Percentiles rank a stretch among this genome's conserved stretches.
Conservation (phyloP, 305 asterid genomes). For the Fraxinus sp. region DNA sequence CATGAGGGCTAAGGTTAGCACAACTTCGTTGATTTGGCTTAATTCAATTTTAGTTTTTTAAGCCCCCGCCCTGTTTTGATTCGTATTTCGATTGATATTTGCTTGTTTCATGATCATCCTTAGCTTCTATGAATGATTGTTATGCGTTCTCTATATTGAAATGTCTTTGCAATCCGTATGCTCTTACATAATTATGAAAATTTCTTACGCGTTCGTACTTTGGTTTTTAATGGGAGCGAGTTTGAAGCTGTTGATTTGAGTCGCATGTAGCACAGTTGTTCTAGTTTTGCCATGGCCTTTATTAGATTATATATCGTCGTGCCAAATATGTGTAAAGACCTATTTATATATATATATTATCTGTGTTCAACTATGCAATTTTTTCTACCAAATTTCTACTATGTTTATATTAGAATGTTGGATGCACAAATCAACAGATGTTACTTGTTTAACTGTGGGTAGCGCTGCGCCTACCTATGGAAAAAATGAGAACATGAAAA, state of each 20-base stretch:
- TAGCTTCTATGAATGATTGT: not conserved
- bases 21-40: not conserved
- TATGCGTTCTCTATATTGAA: not conserved
- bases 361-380: not conserved
- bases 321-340: not conserved
- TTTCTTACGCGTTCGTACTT: not conserved
- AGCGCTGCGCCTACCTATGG: not conserved
- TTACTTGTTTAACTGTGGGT: not conserved
- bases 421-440: not conserved
- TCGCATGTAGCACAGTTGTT: not conserved
- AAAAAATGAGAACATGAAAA: not conserved
- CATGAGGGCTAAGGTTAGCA: slow-evolving; percentile 7
- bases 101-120: not conserved
- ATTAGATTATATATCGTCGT: not conserved
- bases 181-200: not conserved
- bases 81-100: not conserved
- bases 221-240: not conserved
- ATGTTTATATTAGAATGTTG: not conserved
- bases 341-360: not conserved
- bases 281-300: not conserved
- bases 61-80: not conserved
- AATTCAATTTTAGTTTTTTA: not conserved
- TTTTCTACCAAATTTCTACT: not conserved
- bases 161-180: not conserved
- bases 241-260: not conserved